Conservation (phyloP, 495 filamentous ascomycete genomes). For the Podospora bellae-mahoneyi region DNA sequence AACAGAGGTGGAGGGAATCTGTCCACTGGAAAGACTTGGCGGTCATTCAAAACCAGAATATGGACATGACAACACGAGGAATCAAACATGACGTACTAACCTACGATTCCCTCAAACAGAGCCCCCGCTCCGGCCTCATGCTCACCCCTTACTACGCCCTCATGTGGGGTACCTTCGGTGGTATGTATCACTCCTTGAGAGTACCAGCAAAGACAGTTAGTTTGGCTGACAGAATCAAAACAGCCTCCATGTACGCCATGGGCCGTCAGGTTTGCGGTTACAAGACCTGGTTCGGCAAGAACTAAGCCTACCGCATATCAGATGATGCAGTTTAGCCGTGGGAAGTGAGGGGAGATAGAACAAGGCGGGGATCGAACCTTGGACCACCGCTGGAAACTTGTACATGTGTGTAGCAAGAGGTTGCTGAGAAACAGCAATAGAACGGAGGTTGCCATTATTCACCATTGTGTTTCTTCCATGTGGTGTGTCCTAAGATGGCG, state of each 20-base stretch:
- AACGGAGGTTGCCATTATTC: neutral
- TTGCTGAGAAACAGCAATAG: slow-evolving; percentile 13
- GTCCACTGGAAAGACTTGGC: too few relatives aligned
- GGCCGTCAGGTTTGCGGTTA: slow-evolving; percentile 62
- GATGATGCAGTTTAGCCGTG: slow-evolving; percentile 11
- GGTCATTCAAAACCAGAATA: too few relatives aligned
- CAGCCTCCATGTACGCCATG: slow-evolving; percentile 57
- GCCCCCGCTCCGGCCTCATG: slow-evolving; percentile 60
- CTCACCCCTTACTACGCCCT: slow-evolving; percentile 72
- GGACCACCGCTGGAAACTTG: slow-evolving; percentile 1
- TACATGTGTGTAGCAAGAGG: slow-evolving; percentile 14
- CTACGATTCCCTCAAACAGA: slow-evolving; percentile 34
- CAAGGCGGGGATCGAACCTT: neutral
- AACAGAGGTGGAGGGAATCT: too few relatives aligned
- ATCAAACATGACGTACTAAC: neutral
- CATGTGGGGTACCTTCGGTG: slow-evolving; percentile 58
- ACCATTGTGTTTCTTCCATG: neutral
- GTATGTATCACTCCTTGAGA: slow-evolving; percentile 33
- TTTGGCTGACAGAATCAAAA: slow-evolving; percentile 52
- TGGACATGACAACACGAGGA: too few relatives aligned
- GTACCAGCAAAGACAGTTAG: neutral
- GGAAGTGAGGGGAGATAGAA: slow-evolving; percentile 19
- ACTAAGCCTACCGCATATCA: slow-evolving; percentile 38
- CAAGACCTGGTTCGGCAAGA: slow-evolving; percentile 82
- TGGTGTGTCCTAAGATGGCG: neutral